These are phyloP conservation scores for Saccharomycopsis hybrid DNA, from an alignment of 1,139 yeast genomes.

Conservation along the genomic window DNA sequence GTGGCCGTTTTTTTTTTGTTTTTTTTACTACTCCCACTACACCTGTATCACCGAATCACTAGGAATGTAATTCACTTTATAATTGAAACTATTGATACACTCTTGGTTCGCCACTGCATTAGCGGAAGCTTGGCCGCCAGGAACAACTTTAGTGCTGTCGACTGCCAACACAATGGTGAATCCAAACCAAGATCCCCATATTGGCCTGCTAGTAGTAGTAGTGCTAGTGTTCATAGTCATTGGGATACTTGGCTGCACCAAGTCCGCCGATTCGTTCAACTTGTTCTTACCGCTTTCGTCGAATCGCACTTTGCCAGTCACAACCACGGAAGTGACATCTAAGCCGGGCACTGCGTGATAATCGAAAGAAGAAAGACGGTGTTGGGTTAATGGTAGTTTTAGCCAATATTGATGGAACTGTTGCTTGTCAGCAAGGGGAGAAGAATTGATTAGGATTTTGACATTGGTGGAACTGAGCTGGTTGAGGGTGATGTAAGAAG, in stretches of 20 bases:
- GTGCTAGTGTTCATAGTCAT: constrained; percentile 13
- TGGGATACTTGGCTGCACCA: constrained; percentile 23
- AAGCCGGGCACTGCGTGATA: constrained; percentile 70
- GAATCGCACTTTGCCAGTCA: constrained; percentile 61
- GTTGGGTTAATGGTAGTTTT: constrained; percentile 53
- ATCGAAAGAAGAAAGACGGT: constrained; percentile 56
- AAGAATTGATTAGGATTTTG: constrained; percentile 54
- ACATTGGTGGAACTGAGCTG: constrained; percentile 20
- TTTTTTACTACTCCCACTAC: background rate
- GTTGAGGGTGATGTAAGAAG: constrained; percentile 1
- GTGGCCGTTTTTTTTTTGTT: no score
- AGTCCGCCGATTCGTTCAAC: constrained; percentile 26
- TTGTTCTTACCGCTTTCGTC: constrained; percentile 40
- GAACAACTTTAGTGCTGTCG: constrained; percentile 31
- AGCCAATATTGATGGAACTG: constrained; percentile 65
- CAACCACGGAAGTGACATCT: constrained; percentile 45
- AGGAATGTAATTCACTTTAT: constrained; percentile 60
- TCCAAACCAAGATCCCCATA: constrained; percentile 69
- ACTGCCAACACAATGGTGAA: constrained; percentile 51
- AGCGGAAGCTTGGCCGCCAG: constrained; percentile 30
- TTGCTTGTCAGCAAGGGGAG: constrained; percentile 53
- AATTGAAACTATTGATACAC: constrained; percentile 49
- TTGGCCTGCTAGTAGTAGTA: constrained; percentile 29
- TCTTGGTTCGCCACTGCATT: constrained; percentile 27
- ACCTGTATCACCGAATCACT: constrained; percentile 42